Evolutionary conservation across 768 basidiomycete genomes (phyloP), one percentile per base, ranked within the genome.

Genomic region (Kwoniella mangroviensis): DNA sequence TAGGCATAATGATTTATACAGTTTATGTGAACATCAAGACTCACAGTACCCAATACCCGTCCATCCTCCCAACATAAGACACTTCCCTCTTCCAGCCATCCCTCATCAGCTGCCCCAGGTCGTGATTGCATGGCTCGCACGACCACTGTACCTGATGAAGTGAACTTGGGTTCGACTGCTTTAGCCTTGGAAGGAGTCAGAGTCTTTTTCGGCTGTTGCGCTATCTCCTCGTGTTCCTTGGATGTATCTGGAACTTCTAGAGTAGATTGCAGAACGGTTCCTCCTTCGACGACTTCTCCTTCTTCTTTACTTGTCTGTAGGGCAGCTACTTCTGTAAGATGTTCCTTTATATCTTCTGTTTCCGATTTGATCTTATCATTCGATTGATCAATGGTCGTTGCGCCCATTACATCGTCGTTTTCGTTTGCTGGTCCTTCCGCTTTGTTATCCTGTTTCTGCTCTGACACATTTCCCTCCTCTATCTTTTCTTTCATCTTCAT

Each of bases 1-100:
- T n/a, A n/a, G n/a, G n/a, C n/a, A n/a, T n/a, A n/a, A n/a, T n/a
- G n/a, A n/a, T n/a, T n/a, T n/a, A n/a, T n/a, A n/a, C n/a, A n/a
- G n/a, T n/a, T n/a, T n/a, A n/a, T n/a, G n/a, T n/a, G n/a, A n/a
- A n/a, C n/a, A n/a, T n/a, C n/a, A 13, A 49, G 15, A 86, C 91
- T 84, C 83, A 96, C 94, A 82, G 91, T 90, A 55, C 96, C 96
- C 76, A 98, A 81, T n/a, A 96, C 93, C 72, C 88, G 89, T 61
- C 93, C 86, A 82, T 98, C 94, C 22, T 90, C 89, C 79, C 94
- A 94, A 51, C 96, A 93, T 45, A 98, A 88, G 22, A 98, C 84
- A 28, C 93, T 95, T 40, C 95, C 96, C 55, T 89, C 90, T 82
- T 98, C 95, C 52, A 98, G 86, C 51, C 82, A 83, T 15, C 79